These are phyloP conservation scores for Globisporangium cylindrosporum DNA, from an alignment of 352 stramenopile species.

Conservation along the genomic window DNA sequence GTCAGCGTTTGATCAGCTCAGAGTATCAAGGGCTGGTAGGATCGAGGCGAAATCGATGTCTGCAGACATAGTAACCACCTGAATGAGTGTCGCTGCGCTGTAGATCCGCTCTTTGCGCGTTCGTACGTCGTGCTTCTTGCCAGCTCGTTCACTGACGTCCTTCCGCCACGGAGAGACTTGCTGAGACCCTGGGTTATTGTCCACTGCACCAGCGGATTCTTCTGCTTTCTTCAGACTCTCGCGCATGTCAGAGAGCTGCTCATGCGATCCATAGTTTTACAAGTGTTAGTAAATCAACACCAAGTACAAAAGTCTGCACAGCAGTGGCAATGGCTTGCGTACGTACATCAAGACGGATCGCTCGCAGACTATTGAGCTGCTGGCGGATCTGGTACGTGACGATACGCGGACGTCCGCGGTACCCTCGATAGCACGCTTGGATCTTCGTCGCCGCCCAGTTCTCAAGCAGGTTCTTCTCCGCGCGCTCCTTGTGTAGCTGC, in stretches of 20 bases:
- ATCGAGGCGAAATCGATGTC: neutral
- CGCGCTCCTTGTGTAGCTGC: slow-evolving; percentile 45
- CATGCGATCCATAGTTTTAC: neutral
- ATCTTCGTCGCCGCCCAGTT: slow-evolving; percentile 64
- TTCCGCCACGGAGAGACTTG: slow-evolving; percentile 38
- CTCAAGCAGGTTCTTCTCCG: slow-evolving; percentile 46
- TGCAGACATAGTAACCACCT: slow-evolving; percentile 22
- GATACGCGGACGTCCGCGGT: slow-evolving; percentile 35
- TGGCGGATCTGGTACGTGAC: slow-evolving; percentile 42
- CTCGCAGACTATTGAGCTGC: slow-evolving; percentile 33
- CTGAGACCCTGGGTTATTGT: neutral
- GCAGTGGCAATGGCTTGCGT: slow-evolving; percentile 13
- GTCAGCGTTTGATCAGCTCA: neutral
- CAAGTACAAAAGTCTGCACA: no score
- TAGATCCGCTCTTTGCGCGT: slow-evolving; percentile 37
- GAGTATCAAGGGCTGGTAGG: neutral
- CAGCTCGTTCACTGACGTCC: slow-evolving; percentile 38
- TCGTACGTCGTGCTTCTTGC: slow-evolving; percentile 41
- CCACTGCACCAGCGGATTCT: neutral
- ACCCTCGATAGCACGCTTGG: slow-evolving; percentile 59
- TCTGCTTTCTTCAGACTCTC: slow-evolving; percentile 25
- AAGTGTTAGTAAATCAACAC: neutral
- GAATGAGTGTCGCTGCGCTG: slow-evolving; percentile 39
- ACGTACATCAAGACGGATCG: slow-evolving; percentile 30
- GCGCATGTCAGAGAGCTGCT: slow-evolving; percentile 56